A percentile compares a stretch with the other conserved stretches of the same genome.
These are phyloP conservation scores for Epithemia pelagica DNA, from an alignment of 108 stramenopile genomes.

Conservation along the genomic window DNA sequence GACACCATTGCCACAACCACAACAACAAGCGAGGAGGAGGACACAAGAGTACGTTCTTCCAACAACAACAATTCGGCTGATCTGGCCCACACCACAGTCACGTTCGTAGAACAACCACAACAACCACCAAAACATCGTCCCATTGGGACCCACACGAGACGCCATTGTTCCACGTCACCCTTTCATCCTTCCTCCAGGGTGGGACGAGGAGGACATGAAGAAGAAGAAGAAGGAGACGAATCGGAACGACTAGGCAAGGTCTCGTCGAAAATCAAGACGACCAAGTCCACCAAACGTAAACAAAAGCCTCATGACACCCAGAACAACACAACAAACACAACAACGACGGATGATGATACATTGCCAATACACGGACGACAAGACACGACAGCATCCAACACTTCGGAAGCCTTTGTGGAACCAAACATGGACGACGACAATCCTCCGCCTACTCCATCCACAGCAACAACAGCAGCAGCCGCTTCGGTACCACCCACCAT, in stretches of 20 bases:
- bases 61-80: slow-evolving; percentile 2
- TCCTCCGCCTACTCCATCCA: too few species aligned
- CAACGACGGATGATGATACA: too few species aligned
- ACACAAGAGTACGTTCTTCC: slow-evolving; percentile 19
- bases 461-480: not conserved
- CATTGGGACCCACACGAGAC: too few species aligned
- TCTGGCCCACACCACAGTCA: not conserved
- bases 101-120: not conserved
- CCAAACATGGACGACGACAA: too few species aligned
- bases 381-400: too few species aligned
- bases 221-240: not conserved
- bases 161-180: not conserved
- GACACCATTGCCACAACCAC: not conserved
- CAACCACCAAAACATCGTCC: too few species aligned
- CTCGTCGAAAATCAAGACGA: not conserved
- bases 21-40: slow-evolving; percentile 13
- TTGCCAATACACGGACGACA: too few species aligned
- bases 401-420: too few species aligned
- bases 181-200: not conserved
- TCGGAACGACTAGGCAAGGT: not conserved
- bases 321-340: too few species aligned
- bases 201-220: not conserved
- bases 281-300: not conserved
- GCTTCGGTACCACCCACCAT: not conserved
- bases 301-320: too few species aligned